Percentiles rank a stretch among this genome's conserved stretches.
Conservation (phyloP, 805 yeast species). For the Kodamaea hsintzibuensis region DNA sequence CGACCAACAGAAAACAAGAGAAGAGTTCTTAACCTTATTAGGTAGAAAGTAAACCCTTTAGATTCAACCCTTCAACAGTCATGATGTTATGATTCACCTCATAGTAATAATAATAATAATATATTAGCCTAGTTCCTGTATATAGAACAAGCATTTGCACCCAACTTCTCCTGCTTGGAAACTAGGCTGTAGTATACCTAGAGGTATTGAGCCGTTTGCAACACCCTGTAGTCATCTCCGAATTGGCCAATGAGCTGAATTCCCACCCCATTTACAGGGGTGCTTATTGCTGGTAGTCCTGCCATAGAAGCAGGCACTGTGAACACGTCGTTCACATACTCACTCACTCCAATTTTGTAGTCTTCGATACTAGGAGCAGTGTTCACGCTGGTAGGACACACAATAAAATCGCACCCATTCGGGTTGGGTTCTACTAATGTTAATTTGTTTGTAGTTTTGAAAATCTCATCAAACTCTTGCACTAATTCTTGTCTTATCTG, state of each 20-base stretch:
- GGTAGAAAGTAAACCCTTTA: conserved; percentile 48
- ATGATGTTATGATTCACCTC: conserved; percentile 10
- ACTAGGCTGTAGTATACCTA: neutral
- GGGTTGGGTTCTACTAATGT: conserved; percentile 16
- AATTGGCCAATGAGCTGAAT: conserved; percentile 83
- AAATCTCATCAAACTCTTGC: conserved; percentile 64
- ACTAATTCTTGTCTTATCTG: conserved; percentile 60
- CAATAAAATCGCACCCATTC: conserved; percentile 61
- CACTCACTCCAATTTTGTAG: conserved; percentile 52
- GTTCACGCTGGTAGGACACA: conserved; percentile 71
- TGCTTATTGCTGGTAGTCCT: conserved; percentile 81
- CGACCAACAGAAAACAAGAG: conserved; percentile 91
- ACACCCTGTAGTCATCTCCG: conserved; percentile 61
- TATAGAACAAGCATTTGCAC: neutral
- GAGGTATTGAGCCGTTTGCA: neutral
- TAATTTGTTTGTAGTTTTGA: conserved; percentile 33
- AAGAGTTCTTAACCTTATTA: conserved; percentile 84
- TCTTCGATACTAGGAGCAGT: conserved; percentile 55
- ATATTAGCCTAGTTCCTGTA: neutral
- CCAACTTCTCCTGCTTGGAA: neutral
- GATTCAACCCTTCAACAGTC: conserved; percentile 1
- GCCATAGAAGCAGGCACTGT: conserved; percentile 92
- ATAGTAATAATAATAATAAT: neutral
- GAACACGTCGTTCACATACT: conserved; percentile 78
- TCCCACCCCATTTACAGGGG: conserved; percentile 64